phyloP scores from a whole-genome alignment of 148 eudicot genomes.

The Cornus controversa region DNA sequence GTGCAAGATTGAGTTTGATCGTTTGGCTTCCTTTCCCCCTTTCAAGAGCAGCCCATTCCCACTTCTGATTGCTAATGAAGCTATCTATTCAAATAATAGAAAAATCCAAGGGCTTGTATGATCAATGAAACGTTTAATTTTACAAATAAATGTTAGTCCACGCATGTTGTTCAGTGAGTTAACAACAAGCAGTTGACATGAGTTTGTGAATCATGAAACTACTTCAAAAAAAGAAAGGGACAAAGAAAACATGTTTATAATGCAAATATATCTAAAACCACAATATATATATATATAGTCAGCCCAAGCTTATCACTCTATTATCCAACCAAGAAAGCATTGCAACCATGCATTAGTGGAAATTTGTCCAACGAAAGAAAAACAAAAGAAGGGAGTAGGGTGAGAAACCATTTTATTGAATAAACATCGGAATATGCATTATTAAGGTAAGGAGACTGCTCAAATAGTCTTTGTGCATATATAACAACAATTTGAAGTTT shows the following conservation, averaged over 20 bases:
- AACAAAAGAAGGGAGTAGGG: neutral
- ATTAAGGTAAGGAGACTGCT: neutral
- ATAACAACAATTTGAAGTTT: neutral
- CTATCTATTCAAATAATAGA: slow-evolving; percentile 57
- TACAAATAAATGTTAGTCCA: neutral
- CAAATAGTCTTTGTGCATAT: neutral
- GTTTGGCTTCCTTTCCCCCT: slow-evolving; percentile 94
- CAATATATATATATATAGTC: neutral
- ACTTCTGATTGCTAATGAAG: slow-evolving; percentile 87
- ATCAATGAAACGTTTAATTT: slow-evolving; percentile 5
- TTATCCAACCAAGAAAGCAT: neutral
- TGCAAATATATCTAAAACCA: neutral
- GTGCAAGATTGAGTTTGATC: slow-evolving; percentile 83
- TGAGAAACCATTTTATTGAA: neutral
- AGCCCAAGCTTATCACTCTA: neutral
- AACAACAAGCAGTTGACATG: neutral
- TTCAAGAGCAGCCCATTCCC: slow-evolving; percentile 94
- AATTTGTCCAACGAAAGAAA: neutral
- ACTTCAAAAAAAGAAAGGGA: neutral
- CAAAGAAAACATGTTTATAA: neutral
- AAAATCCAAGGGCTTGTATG: neutral
- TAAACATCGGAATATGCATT: neutral
- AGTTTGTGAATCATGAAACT: neutral
- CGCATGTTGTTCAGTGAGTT: neutral
- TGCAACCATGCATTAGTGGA: neutral